Base-by-base conservation (phyloP, 441 rosid species). In the Pelargonium fulgidum region DNA sequence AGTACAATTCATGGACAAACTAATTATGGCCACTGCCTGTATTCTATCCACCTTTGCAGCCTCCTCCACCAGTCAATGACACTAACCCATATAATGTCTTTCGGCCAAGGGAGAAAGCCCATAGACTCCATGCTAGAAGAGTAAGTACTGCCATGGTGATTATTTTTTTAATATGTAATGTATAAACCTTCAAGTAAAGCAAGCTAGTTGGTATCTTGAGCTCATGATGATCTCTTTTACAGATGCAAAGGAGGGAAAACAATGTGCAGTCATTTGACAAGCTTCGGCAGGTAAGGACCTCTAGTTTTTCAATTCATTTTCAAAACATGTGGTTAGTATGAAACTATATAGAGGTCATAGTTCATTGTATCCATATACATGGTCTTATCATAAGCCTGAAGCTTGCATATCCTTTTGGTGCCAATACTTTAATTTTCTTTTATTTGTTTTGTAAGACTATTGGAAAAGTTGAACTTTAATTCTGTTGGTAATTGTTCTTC, bases 211-310 rank as follows among this genome's bases (percentile, higher is more conserved):
- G 41, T 73, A 62, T 64, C 22, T 65, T 48, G 67, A 70, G 19
- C 42, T n/a, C 41, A 45, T 52, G 14, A 14, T 26, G 29, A 42
- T 79, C 47, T 67, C 62, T 65, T 69, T 14, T 66, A 7, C 77
- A 93, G 96, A 91, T 93, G 97, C 97, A 93, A 77, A 85, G 99
- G 81, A 89, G 99, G 82, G 99, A 94, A 83, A 94, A 91, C 77
- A 91, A 91, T 73, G 96, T 86, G 72, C 96, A 91, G 74, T 94
- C 97, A 74, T 94, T 94, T 84, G 97, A 94, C 81, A 94, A 94
- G 89, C 93, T 94, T 80, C 96, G 96, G 50, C 99, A 89, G 89
- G 99, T 91, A 33, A 77, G 82, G 17, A 56, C 77, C 65, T 16
- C 61, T 66, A 39, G 48, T 36, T 65, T 47, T 62, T 33, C 16